Evolutionary conservation across 805 yeast species (phyloP), one percentile per base, ranked within the genome.

Genomic region (Metschnikowia henanensis): DNA sequence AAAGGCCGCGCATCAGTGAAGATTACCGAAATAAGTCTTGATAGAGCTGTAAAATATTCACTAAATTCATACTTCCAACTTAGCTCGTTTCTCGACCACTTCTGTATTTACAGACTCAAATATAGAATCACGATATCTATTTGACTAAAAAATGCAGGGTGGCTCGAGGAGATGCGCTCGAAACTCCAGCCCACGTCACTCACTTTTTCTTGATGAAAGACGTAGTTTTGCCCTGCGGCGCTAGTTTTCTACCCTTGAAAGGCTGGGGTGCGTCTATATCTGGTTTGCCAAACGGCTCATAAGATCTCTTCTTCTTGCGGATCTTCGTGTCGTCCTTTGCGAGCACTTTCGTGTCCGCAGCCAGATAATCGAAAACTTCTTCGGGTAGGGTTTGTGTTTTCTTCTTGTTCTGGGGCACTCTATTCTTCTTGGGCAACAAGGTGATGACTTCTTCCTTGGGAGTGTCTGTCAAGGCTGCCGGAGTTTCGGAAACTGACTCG

Each of bases 211-310:
- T 50, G 25, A 42, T 50, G 43, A 66, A 72, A 0, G 75, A 67
- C 2, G 70, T 50, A 2, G 72, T 58, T 46, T 65, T 70, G n/a
- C 76, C 76, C 22, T 49, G 35, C 8, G 60, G 63, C 18, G 47
- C 58, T 12, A 56, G 64, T 58, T 59, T 75, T 59, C 47, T 52
- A 40, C 69, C 77, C 62, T 77, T 81, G 6, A 77, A 75, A n/a
- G 76, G 73, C 51, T 64, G 65, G 7, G 84, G 84, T 1, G 81
- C 85, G 15, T 71, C 72, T 21, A 26, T 25, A n/a, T 70, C 63
- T 5, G 64, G 67, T 35, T 67, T 70, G 5, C 73, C 60, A 50
- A 81, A 84, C 4, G 90, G 89, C 62, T 84, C 84, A 50, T 79
- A 84, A 7, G 74, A 56, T 41, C 67, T 63, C 53, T 75, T 73